phyloP scores from a whole-genome alignment of 2,329 filamentous ascomycete species.

The Fusarium nurragi region DNA sequence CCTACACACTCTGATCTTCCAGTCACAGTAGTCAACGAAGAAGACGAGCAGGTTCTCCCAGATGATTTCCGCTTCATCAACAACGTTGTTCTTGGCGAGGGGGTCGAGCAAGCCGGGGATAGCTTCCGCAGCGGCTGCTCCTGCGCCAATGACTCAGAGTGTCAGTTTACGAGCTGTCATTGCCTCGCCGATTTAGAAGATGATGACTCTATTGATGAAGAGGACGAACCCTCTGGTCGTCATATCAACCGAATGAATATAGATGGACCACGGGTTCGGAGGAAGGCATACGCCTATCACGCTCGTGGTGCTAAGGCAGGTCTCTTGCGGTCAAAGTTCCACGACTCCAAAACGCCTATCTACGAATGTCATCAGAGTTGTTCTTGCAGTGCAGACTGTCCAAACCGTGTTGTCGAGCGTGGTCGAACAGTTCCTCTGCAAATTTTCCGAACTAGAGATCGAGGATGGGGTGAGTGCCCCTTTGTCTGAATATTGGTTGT shows the following conservation, averaged over 20 bases:
- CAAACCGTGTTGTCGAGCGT: slow-evolving; percentile 79
- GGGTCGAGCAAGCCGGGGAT: slow-evolving; percentile 66
- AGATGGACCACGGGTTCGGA: slow-evolving; percentile 37
- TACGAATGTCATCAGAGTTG: slow-evolving; percentile 84
- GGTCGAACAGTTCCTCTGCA: slow-evolving; percentile 76
- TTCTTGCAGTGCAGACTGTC: slow-evolving; percentile 70
- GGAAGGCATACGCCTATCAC: slow-evolving; percentile 70
- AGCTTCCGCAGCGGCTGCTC: slow-evolving; percentile 76
- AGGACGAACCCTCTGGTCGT: slow-evolving; percentile 46
- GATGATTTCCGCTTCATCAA: slow-evolving; percentile 75
- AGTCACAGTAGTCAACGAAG: slow-evolving; percentile 71
- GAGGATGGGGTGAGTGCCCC: slow-evolving; percentile 75
- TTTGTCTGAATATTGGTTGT: neutral
- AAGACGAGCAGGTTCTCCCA: slow-evolving; percentile 66
- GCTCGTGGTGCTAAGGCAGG: slow-evolving; percentile 61
- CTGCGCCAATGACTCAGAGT: slow-evolving; percentile 69
- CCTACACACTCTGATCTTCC: slow-evolving; percentile 59
- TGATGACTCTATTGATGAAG: slow-evolving; percentile 59
- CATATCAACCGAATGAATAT: slow-evolving; percentile 18
- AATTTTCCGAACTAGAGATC: slow-evolving; percentile 76
- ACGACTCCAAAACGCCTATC: slow-evolving; percentile 68
- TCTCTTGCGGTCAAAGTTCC: slow-evolving; percentile 61
- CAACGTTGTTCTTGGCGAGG: slow-evolving; percentile 65
- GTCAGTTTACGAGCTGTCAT: slow-evolving; percentile 72
- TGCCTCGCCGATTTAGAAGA: slow-evolving; percentile 73